Base-by-base conservation (phyloP, 352 stramenopile genomes). In the Thraustochytrium sp. region DNA sequence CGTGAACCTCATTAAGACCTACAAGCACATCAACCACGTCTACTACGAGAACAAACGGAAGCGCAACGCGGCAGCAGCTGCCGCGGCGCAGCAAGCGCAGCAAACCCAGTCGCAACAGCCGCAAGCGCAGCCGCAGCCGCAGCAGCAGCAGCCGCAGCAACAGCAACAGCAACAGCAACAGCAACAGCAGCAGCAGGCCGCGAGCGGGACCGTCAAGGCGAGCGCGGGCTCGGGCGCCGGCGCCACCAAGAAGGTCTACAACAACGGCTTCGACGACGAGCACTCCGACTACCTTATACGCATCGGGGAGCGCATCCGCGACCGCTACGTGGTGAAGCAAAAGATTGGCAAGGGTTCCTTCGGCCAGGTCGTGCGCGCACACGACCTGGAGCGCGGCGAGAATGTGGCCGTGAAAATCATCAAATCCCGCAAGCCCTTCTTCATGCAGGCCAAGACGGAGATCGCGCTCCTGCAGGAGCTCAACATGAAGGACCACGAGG, bases 351-450 rank as follows among this genome's bases (percentile, higher is more conserved):
- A 96, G 80, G 97, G 97, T 2, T 98, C 96, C 0, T 99, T 99
- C 87, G 97, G 96, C 0, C 97, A 99, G 90, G 96, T 99, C 29
- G 96, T 99, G 37, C 90, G 92, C 76, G 98, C 96, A 85, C 82
- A 95, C 13, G 91, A 97, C 76, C 84, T 93, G 54, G 82, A 90
- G 80, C 93, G 89, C 8, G 87, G 93, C 51, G 86, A 89, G 49
- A 92, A 96, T 21, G 94, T 98, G 1, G 95, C 95, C 0, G 92
- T 98, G 82, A 99, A 99, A 89, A 97, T 99, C 82, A 98, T 99
- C 64, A 98, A 98, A 86, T 98, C 94, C 84, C 96, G 96, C 75
- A 92, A 92, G 63, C 94, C 95, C 54, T 99, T 98, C 87, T 90
- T 93, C 26, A 89, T 97, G 84, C 96, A 99, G 85, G 96, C 96